Evolutionary conservation across 345 rosid species (phyloP).

Genomic region (Pugionium cornutum): DNA sequence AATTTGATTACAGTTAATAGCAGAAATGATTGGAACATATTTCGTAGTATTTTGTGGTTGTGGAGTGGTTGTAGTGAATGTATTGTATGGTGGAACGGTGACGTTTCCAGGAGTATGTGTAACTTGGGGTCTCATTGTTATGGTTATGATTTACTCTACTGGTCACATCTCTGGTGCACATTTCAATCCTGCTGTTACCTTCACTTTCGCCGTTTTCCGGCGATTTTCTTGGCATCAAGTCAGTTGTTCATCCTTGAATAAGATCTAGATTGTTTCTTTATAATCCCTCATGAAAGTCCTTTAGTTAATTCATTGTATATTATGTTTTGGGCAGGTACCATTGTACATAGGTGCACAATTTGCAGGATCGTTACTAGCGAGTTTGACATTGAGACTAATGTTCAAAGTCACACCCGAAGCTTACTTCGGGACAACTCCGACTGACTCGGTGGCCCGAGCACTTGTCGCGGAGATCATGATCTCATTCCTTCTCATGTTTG

Average conservation of each 20-base stretch:
- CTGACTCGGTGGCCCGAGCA: conserved; percentile 54
- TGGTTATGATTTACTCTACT: conserved; percentile 68
- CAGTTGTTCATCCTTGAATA: neutral
- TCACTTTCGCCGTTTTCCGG: conserved; percentile 57
- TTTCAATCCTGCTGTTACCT: conserved; percentile 75
- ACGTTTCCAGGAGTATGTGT: conserved; percentile 68
- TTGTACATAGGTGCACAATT: conserved; percentile 55
- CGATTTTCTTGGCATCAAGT: conserved; percentile 59
- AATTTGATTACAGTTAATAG: conserved; percentile 47
- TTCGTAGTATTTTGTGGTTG: conserved; percentile 76
- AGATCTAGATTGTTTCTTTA: neutral
- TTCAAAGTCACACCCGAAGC: conserved; percentile 48
- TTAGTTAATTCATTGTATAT: neutral
- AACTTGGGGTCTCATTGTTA: conserved; percentile 71
- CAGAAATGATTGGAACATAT: conserved; percentile 69
- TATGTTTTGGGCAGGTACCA: conserved; percentile 50
- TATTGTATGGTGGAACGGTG: conserved; percentile 51
- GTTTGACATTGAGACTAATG: conserved; percentile 49
- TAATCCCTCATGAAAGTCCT: neutral
- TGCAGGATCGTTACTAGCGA: conserved; percentile 59
- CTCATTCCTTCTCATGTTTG: conserved; percentile 70
- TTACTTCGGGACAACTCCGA: conserved; percentile 62
- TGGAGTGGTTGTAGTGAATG: conserved; percentile 63
- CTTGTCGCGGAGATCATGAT: conserved; percentile 57
- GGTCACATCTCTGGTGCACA: conserved; percentile 89